Percentiles rank a stretch among this genome's conserved stretches.
Conservation (phyloP, 208 protist genomes). For the Trypanosoma boissoni region DNA sequence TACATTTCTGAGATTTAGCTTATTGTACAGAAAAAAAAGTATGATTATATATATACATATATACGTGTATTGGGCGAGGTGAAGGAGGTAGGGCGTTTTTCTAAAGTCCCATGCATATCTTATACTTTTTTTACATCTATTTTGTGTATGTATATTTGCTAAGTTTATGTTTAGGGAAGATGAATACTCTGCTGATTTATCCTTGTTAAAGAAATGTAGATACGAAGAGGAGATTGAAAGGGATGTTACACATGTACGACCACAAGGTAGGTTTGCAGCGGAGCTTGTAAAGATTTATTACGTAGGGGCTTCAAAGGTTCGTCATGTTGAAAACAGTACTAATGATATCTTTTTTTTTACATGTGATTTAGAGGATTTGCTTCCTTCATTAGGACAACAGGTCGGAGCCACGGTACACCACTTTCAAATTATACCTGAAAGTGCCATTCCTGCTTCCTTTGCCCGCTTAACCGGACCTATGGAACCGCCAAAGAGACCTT, state of each 20-base stretch:
- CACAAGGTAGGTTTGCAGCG: background rate
- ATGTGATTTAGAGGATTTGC: slow-evolving; percentile 17
- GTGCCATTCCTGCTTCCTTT: slow-evolving; percentile 18
- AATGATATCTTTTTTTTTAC: slow-evolving; percentile 5
- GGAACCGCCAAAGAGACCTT: slow-evolving; percentile 23
- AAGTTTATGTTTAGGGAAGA: no score
- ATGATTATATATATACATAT: no score
- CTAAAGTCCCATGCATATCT: no score
- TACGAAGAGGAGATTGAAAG: background rate
- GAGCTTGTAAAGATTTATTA: slow-evolving; percentile 19
- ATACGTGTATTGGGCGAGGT: no score
- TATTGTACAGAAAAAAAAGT: no score
- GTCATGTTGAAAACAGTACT: background rate
- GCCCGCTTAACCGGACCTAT: slow-evolving; percentile 16
- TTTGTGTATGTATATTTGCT: no score
- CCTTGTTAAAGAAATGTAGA: background rate
- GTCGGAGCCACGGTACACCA: slow-evolving; percentile 21
- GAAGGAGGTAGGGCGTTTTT: no score
- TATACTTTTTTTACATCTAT: no score
- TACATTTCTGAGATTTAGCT: no score
- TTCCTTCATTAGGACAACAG: slow-evolving; percentile 16
- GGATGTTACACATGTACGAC: background rate
- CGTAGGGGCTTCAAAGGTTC: slow-evolving; percentile 10
- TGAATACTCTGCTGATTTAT: no score
- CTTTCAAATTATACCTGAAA: slow-evolving; percentile 25